phyloP scores from a whole-genome alignment of 208 protist genomes.

The Vickermania ingenoplastis region DNA sequence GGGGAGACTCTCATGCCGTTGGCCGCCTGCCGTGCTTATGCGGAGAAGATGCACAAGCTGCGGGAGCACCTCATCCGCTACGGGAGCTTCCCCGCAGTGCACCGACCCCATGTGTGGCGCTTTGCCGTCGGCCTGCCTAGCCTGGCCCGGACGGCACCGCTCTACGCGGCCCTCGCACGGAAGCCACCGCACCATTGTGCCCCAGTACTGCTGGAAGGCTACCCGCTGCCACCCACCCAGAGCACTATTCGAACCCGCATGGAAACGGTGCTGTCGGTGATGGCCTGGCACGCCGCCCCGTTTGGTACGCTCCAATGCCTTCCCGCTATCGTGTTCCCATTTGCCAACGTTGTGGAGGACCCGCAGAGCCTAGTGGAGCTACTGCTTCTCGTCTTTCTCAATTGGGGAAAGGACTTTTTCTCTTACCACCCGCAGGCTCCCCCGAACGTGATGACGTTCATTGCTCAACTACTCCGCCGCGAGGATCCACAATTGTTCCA shows the following conservation, averaged over 20 bases:
- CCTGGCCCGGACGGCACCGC: constrained; percentile 23
- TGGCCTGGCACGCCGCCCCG: constrained; percentile 56
- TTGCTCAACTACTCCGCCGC: constrained; percentile 33
- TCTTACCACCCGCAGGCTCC: constrained; percentile 66
- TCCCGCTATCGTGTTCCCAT: constrained; percentile 69
- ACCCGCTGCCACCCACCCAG: constrained; percentile 24
- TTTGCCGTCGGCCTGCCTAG: constrained; percentile 68
- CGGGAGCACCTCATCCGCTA: constrained; percentile 39
- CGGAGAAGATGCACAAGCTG: constrained; percentile 63
- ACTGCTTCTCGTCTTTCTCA: constrained; percentile 54
- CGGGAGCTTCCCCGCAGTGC: constrained; percentile 62
- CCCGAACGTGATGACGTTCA: constrained; percentile 27
- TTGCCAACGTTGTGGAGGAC: constrained; percentile 46
- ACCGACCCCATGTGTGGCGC: constrained; percentile 64
- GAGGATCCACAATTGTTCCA: constrained; percentile 33
- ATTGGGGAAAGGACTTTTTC: constrained; percentile 80
- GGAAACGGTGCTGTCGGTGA: constrained; percentile 49
- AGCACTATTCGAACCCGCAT: constrained; percentile 18
- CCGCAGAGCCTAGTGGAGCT: constrained; percentile 63
- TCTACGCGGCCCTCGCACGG: constrained; percentile 58
- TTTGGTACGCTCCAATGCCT: constrained; percentile 65
- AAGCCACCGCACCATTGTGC: constrained; percentile 44
- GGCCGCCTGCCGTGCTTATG: no score
- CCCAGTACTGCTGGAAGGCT: constrained; percentile 42
- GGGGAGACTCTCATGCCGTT: no score